These are phyloP conservation scores for Plasmodium gaboni DNA, from an alignment of 169 alveolate species.

Conservation along the genomic window DNA sequence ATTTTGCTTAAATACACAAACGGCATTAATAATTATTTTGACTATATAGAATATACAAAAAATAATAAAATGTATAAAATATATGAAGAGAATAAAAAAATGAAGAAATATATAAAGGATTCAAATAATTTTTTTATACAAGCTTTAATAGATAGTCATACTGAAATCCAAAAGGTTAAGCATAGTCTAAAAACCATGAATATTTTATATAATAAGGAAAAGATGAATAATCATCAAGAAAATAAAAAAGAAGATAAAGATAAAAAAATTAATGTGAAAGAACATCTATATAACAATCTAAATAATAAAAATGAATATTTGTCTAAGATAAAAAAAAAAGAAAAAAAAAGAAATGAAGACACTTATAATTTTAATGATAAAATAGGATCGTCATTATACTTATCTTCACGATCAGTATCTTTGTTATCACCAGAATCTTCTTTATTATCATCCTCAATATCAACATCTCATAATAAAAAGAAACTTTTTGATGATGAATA, in stretches of 20 bases:
- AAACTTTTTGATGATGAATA: no score
- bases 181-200: conserved; percentile 52
- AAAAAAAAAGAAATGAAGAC: no score
- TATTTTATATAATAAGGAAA: conserved; percentile 57
- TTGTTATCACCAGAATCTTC: no score
- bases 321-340: background rate
- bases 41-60: conserved; percentile 24
- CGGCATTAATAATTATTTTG: conserved; percentile 54
- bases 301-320: background rate
- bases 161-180: conserved; percentile 42
- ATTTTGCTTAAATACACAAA: conserved; percentile 29
- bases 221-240: conserved; percentile 8
- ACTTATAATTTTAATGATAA: no score
- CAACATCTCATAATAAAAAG: no score
- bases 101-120: conserved; percentile 47
- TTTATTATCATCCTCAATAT: no score
- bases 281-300: background rate
- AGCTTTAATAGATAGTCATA: conserved; percentile 12
- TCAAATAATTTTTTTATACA: conserved; percentile 33
- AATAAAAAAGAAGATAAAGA: background rate
- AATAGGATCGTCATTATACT: no score
- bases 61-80: conserved; percentile 28
- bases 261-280: background rate
- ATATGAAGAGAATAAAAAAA: conserved; percentile 59
- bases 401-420: no score